Conservation (phyloP, 768 basidiomycete species). For the Cubamyces lactineus region DNA sequence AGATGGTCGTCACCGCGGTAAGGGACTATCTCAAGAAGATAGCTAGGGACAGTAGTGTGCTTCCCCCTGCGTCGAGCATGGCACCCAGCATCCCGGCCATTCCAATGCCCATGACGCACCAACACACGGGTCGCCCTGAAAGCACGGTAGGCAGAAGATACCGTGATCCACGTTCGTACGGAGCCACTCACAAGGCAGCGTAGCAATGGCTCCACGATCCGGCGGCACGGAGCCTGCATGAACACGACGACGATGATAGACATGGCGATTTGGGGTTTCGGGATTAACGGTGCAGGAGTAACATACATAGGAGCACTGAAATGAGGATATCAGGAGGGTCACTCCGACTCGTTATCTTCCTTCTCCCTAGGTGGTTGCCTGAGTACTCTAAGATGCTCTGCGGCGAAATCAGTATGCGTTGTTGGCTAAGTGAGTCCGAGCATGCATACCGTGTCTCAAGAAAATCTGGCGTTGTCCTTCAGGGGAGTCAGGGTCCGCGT, state of each 20-base stretch:
- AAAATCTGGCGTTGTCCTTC: conserved; percentile 83
- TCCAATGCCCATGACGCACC: conserved; percentile 18
- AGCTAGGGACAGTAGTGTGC: conserved; percentile 28
- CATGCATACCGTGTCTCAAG: conserved; percentile 66
- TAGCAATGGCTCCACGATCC: conserved; percentile 41
- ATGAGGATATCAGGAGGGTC: neutral
- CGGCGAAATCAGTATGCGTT: conserved; percentile 13
- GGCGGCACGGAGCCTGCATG: conserved; percentile 37
- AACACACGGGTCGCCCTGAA: conserved; percentile 12
- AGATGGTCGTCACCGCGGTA: conserved; percentile 69
- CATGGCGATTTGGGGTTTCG: conserved; percentile 17
- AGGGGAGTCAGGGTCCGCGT: conserved; percentile 66
- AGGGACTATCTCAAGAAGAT: conserved; percentile 74
- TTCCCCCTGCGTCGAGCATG: conserved; percentile 26
- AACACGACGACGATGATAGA: conserved; percentile 20
- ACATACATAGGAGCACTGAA: conserved; percentile 18
- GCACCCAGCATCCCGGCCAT: conserved; percentile 23
- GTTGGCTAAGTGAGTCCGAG: neutral
- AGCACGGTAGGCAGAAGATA: conserved; percentile 24
- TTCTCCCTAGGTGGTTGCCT: conserved; percentile 17
- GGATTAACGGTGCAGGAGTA: conserved; percentile 14
- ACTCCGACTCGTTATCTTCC: conserved; percentile 10
- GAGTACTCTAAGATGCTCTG: conserved; percentile 61
- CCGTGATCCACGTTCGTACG: conserved; percentile 4
- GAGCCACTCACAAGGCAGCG: conserved; percentile 15